Conservation (phyloP, 768 basidiomycete species). For the Lentinula sp. region DNA sequence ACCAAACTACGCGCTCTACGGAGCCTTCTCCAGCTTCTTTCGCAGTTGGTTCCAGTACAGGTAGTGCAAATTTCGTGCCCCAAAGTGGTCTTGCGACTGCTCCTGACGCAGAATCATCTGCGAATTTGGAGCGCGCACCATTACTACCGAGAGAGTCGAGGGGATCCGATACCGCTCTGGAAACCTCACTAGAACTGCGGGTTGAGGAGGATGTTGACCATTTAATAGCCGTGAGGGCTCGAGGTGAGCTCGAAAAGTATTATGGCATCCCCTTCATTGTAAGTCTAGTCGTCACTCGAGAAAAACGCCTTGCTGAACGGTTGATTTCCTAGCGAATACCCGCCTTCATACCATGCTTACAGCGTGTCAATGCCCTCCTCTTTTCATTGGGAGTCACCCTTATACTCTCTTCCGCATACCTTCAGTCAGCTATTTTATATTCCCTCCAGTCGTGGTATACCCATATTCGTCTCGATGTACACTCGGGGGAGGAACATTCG, state of each 20-base stretch:
- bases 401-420: constrained; percentile 54
- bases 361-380: constrained; percentile 68
- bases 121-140: background rate
- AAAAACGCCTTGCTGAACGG: background rate
- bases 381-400: constrained; percentile 65
- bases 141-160: background rate
- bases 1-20: background rate
- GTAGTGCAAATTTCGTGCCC: background rate
- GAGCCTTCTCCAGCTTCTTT: background rate
- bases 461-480: background rate
- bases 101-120: background rate
- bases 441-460: background rate
- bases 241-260: constrained; percentile 74
- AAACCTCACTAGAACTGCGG: constrained; percentile 24
- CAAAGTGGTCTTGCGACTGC: background rate
- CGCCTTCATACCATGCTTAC: constrained; percentile 70
- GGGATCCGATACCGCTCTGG: background rate
- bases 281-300: constrained; percentile 23
- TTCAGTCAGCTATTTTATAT: constrained; percentile 31
- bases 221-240: constrained; percentile 52
- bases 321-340: constrained; percentile 56
- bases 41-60: background rate
- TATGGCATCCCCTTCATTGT: constrained; percentile 80
- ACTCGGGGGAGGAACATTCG: background rate
- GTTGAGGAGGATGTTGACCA: constrained; percentile 65